Conservation (phyloP, 2,329 filamentous ascomycete genomes). For the Arthrinium puccinioides region DNA sequence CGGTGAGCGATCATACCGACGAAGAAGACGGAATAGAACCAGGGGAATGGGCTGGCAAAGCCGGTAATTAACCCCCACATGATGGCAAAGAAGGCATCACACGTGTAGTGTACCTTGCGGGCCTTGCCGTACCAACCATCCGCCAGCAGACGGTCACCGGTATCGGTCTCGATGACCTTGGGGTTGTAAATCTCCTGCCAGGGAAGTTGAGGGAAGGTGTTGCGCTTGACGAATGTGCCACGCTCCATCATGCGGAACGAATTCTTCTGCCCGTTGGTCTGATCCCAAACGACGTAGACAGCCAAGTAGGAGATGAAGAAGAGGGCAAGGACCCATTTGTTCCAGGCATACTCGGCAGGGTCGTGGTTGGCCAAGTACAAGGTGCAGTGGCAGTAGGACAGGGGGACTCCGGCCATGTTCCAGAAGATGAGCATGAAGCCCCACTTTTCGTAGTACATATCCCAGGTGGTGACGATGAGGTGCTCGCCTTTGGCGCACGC, state of each 20-base stretch:
- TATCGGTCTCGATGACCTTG: constrained; percentile 64
- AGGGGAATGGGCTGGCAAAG: constrained; percentile 67
- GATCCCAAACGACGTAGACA: constrained; percentile 90
- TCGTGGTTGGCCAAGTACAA: constrained; percentile 82
- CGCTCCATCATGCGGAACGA: constrained; percentile 76
- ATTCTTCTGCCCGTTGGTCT: constrained; percentile 89
- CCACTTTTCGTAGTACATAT: constrained; percentile 97
- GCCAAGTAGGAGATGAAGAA: constrained; percentile 70
- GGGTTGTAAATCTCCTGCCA: constrained; percentile 81
- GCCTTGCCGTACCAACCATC: constrained; percentile 80
- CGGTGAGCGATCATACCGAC: constrained; percentile 73
- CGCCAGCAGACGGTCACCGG: constrained; percentile 69
- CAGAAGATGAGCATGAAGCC: constrained; percentile 98
- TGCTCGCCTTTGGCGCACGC: constrained; percentile 90
- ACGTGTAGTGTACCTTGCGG: constrained; percentile 52
- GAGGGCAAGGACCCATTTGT: constrained; percentile 55
- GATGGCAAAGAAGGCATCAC: constrained; percentile 41
- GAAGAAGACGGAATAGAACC: constrained; percentile 86
- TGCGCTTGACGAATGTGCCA: constrained; percentile 62
- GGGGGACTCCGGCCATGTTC: constrained; percentile 86
- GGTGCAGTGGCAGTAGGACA: constrained; percentile 90
- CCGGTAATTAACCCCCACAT: constrained; percentile 46
- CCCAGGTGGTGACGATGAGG: constrained; percentile 83
- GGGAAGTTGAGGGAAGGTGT: constrained; percentile 83
- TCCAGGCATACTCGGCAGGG: constrained; percentile 71